A percentile compares a stretch with the other conserved stretches of the same genome.
phyloP scores from a whole-genome alignment of 176 grass and related monocot species.

The Paspalum notatum region DNA sequence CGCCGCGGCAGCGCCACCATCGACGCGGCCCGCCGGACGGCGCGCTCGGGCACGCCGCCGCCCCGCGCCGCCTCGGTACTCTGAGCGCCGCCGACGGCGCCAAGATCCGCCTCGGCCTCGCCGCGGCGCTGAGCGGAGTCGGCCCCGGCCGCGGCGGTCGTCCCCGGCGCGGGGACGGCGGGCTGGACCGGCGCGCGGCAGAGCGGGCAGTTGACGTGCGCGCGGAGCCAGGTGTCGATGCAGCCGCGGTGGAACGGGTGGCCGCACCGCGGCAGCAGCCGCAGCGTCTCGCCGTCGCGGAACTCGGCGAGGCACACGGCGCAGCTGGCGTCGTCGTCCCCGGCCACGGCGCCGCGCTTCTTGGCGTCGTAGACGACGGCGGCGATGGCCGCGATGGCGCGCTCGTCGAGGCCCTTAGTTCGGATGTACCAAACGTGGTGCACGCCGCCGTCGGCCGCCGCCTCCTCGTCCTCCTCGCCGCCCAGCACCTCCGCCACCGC shows the following conservation, averaged over 20 bases:
- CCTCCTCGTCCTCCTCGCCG: not conserved
- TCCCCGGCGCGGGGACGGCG: not conserved
- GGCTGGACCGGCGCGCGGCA: conserved; percentile 72
- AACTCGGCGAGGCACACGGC: conserved; percentile 86
- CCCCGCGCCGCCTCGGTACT: not conserved
- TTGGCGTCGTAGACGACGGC: conserved; percentile 69
- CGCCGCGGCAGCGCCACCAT: conserved; percentile 44
- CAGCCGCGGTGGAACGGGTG: conserved; percentile 87
- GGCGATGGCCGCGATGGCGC: conserved; percentile 70
- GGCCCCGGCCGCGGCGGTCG: too few relatives aligned
- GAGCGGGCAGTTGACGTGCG: conserved; percentile 81
- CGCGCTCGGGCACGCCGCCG: not conserved
- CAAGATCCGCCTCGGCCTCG: not conserved
- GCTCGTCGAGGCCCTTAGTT: conserved; percentile 86
- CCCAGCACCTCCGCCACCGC: not conserved
- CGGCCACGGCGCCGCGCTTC: conserved; percentile 13
- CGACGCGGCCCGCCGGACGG: conserved; percentile 38
- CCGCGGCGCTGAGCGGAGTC: too few relatives aligned
- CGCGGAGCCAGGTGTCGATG: conserved; percentile 86
- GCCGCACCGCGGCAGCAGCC: conserved; percentile 71
- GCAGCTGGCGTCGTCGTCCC: conserved; percentile 40
- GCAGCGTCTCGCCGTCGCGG: conserved; percentile 75
- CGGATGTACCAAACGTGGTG: conserved; percentile 87
- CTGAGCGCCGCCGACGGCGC: not conserved
- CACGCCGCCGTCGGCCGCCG: conserved; percentile 22